Percentiles rank a stretch among this genome's conserved stretches.
phyloP scores from a whole-genome alignment of 2,329 filamentous ascomycete species.

The Trichoderma harzianum region DNA sequence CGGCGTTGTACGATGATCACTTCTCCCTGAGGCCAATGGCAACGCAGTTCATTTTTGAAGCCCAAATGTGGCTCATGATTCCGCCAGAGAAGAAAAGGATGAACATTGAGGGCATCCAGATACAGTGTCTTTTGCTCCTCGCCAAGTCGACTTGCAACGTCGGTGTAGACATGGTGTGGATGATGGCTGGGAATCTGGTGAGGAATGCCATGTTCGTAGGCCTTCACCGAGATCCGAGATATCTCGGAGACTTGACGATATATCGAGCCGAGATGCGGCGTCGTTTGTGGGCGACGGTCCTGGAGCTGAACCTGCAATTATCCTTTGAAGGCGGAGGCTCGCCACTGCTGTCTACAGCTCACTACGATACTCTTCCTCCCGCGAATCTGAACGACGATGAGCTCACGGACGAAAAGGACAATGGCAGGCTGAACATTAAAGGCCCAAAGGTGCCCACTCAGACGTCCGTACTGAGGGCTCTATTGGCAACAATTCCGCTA shows the following conservation, averaged over 20 bases:
- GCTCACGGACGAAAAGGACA: constrained; percentile 38
- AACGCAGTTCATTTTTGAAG: constrained; percentile 51
- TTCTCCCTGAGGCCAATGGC: constrained; percentile 43
- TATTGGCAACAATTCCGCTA: constrained; percentile 41
- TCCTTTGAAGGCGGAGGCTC: constrained; percentile 50
- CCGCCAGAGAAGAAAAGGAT: constrained; percentile 48
- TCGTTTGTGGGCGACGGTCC: constrained; percentile 53
- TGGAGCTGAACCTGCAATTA: constrained; percentile 53
- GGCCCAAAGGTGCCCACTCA: constrained; percentile 34
- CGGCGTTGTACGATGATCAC: constrained; percentile 44
- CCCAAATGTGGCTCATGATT: constrained; percentile 47
- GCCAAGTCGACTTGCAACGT: constrained; percentile 48
- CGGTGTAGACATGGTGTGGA: constrained; percentile 51
- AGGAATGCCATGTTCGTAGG: constrained; percentile 57
- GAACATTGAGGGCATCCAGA: constrained; percentile 48
- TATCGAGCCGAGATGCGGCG: constrained; percentile 53
- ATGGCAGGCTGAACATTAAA: constrained; percentile 17
- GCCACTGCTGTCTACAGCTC: constrained; percentile 43
- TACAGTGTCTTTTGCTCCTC: constrained; percentile 49
- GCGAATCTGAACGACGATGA: constrained; percentile 52
- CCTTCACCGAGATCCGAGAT: constrained; percentile 53
- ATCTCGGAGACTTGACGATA: constrained; percentile 45
- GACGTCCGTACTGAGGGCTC: constrained; percentile 48
- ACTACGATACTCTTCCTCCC: constrained; percentile 51
- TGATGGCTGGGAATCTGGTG: constrained; percentile 48